Conservation (phyloP, 352 stramenopile species). For the Albugo laibachii region DNA sequence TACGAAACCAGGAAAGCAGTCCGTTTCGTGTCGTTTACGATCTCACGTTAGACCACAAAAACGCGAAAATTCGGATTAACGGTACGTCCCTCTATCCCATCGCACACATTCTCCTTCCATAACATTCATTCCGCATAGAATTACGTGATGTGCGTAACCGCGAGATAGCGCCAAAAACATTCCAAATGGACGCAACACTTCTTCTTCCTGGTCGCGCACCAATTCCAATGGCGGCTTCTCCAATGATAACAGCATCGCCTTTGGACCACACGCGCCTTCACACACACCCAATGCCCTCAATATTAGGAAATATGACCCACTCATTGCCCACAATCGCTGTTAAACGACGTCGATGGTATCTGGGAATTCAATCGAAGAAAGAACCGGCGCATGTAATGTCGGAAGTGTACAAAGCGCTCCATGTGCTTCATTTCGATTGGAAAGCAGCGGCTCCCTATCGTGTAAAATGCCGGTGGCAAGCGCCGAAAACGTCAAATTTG, state of each 20-base stretch:
- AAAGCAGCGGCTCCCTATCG: conserved; percentile 91
- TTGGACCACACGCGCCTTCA: not conserved
- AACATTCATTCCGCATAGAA: conserved; percentile 15
- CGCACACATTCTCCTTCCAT: not conserved
- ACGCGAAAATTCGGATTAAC: conserved; percentile 85
- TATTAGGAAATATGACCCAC: not conserved
- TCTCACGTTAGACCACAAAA: conserved; percentile 95
- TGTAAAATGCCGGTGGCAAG: conserved; percentile 93
- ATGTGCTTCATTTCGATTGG: conserved; percentile 95
- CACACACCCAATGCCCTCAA: not conserved
- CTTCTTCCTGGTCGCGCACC: conserved; percentile 23
- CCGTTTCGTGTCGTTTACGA: conserved; percentile 91
- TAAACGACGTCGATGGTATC: conserved; percentile 89
- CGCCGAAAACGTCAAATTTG: conserved; percentile 16
- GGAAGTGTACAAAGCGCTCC: conserved; percentile 97
- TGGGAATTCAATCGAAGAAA: conserved; percentile 99
- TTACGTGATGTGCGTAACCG: conserved; percentile 44
- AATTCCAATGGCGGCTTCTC: conserved; percentile 64
- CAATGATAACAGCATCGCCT: conserved; percentile 34
- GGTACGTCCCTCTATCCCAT: conserved; percentile 12
- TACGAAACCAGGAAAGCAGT: conserved; percentile 37
- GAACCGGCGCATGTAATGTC: conserved; percentile 98
- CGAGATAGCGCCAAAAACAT: conserved; percentile 62
- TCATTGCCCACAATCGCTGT: conserved; percentile 10
- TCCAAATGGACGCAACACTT: conserved; percentile 7